phyloP scores from a whole-genome alignment of 202 grass and related monocot species.

The Carex arenaria region DNA sequence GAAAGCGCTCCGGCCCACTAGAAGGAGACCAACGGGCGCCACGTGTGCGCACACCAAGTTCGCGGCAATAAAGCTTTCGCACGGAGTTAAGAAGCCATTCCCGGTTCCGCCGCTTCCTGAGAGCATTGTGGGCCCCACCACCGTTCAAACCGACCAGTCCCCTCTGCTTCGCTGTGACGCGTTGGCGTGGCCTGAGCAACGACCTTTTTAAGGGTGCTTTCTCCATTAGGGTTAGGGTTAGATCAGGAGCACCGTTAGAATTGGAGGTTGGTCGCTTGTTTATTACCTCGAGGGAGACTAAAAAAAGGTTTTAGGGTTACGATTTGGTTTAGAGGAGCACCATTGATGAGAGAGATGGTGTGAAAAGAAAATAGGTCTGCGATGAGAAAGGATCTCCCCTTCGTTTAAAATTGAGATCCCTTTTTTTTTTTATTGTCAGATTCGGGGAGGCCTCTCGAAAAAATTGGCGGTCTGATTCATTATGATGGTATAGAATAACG shows the following conservation, averaged over 20 bases:
- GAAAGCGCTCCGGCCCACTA: conserved; percentile 66
- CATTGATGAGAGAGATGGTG: not conserved
- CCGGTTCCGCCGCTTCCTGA: conserved; percentile 35
- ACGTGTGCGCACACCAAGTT: conserved; percentile 73
- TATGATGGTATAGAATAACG: not conserved
- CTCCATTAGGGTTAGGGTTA: conserved; percentile 7
- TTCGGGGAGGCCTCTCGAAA: not conserved
- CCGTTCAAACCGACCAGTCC: not conserved
- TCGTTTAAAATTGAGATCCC: not conserved
- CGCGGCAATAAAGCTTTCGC: conserved; percentile 77
- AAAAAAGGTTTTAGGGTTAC: conserved; percentile 2
- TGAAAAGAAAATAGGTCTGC: not conserved
- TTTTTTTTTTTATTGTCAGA: not conserved
- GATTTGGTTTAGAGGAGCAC: conserved; percentile 9
- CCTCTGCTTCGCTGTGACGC: conserved; percentile 57
- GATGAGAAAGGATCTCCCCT: not conserved
- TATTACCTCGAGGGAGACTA: not conserved
- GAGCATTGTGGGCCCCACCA: not conserved
- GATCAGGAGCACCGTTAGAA: not conserved
- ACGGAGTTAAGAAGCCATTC: conserved; percentile 54
- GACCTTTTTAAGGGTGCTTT: conserved; percentile 56
- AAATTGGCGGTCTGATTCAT: not conserved
- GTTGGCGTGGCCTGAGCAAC: conserved; percentile 55
- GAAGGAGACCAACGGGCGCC: conserved; percentile 49
- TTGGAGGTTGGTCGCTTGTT: not conserved